Percentiles rank a stretch among this genome's conserved stretches.
phyloP scores from a whole-genome alignment of 176 grass and related monocot genomes.

The Lolium perenne region DNA sequence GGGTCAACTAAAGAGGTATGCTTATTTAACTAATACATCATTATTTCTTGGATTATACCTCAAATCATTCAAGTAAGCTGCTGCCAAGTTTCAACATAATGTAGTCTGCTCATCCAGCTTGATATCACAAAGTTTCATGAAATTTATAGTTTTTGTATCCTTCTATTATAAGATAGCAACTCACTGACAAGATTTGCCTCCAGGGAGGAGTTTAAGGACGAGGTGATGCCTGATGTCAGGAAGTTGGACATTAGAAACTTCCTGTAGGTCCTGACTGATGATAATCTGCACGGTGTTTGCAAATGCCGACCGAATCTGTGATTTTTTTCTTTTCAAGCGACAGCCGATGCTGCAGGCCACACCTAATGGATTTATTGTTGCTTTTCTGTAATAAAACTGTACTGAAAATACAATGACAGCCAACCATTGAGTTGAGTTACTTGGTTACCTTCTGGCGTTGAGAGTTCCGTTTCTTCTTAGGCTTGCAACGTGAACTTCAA shows the following conservation, averaged over 20 bases:
- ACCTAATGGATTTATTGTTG: constrained; percentile 39
- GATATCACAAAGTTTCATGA: neutral
- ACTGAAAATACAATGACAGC: constrained; percentile 44
- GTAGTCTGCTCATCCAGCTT: neutral
- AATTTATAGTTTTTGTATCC: neutral
- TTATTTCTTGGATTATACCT: constrained; percentile 17
- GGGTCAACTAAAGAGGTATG: constrained; percentile 78
- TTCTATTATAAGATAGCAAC: neutral
- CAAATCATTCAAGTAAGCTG: neutral
- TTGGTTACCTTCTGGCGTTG: constrained; percentile 3
- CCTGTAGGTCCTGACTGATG: constrained; percentile 49
- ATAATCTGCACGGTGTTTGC: constrained; percentile 19
- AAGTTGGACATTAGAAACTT: constrained; percentile 87
- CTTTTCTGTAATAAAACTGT: constrained; percentile 62
- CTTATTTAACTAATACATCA: neutral
- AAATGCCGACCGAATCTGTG: neutral
- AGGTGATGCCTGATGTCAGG: constrained; percentile 80
- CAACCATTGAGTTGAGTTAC: constrained; percentile 30
- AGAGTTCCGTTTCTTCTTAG: neutral
- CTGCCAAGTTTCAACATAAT: neutral
- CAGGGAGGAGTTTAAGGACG: constrained; percentile 98
- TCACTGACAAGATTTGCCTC: neutral
- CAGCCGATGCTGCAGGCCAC: constrained; percentile 42
- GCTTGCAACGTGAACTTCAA: neutral
- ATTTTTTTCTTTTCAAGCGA: constrained; percentile 37